A percentile compares a stretch with the other conserved stretches of the same genome.
These are phyloP conservation scores for Phlebopus sp. DNA, from an alignment of 1,284 basidiomycete genomes.

Conservation along the genomic window DNA sequence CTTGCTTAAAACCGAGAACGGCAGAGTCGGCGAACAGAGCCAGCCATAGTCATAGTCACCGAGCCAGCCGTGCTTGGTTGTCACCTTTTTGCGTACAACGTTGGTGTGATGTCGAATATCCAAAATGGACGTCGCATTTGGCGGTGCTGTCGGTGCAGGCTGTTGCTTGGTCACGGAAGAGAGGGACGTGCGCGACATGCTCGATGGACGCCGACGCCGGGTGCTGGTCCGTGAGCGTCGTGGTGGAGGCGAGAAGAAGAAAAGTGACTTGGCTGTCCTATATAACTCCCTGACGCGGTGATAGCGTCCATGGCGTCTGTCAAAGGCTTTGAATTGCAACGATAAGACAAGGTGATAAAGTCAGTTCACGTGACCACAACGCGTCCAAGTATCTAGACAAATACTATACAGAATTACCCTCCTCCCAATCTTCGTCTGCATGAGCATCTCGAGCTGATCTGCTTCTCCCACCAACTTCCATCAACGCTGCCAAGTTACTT, in stretches of 20 bases:
- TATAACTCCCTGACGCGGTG: no score
- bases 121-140: conserved; percentile 1
- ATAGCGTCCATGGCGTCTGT: no score
- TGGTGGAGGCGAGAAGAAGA: no score
- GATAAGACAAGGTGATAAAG: not conserved
- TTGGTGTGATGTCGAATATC: conserved; percentile 7
- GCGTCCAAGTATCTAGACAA: not conserved
- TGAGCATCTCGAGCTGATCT: conserved; percentile 13
- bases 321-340: no score
- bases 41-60: conserved; percentile 77
- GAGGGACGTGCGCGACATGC: conserved; percentile 16
- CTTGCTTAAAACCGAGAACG: conserved; percentile 39
- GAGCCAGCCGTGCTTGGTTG: conserved; percentile 64
- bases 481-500: conserved; percentile 21
- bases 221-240: no score
- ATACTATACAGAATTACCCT: conserved; percentile 18
- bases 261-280: no score
- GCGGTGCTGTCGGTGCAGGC: conserved; percentile 13
- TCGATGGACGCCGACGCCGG: not conserved
- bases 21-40: conserved; percentile 66
- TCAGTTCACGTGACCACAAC: not conserved
- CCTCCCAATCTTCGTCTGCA: conserved; percentile 34
- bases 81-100: conserved; percentile 34
- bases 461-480: conserved; percentile 24
- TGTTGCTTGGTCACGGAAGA: conserved; percentile 15